Base-by-base conservation (phyloP, 2,329 filamentous ascomycete species). In the Westerdykella sp. region DNA sequence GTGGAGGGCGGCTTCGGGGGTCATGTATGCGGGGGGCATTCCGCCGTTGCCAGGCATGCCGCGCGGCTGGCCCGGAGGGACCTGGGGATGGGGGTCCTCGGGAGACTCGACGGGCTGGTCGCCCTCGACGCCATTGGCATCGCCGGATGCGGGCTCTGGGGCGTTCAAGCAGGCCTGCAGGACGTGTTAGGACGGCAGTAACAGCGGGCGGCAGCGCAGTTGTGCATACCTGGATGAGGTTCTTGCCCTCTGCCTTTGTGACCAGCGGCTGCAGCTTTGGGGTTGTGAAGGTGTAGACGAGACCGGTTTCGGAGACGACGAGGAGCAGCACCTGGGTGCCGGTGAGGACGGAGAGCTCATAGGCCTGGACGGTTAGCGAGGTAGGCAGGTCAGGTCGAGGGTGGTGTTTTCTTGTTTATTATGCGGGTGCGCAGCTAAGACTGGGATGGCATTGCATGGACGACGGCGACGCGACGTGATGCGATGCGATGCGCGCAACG, bases 181-280 rank as follows among this genome's bases (percentile, higher is more conserved):
- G 9, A 18, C 21, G 56, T 40, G 63, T 73, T 55, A 74, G 69
- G 49, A 49, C 48, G 41, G 23, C 42, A 38, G 18, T 44, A 49
- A 46, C 44, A 49, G 37, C 25, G 34, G 21, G 25, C 23, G 34
- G 31, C 28, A 35, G 28, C 30, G 39, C 32, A 40, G 43, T 34
- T 51, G 41, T 45, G 46, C 81, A 53, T 80, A 96, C 93, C 83
- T 98, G 93, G 57, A 98, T 97, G 54, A 98, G 76, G 69, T 98
- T 98, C 80, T 98, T 98, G 73, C 93, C 93, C 73, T 97, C 93
- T 14, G 93, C 85, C 76, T 97, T 97, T 51, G 93, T 98, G 57
- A 97, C 93, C 42, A 98, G 81, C 50, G 93, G 93, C 73, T 97
- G 93, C 44, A 98, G 82, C 76, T 98, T 98, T 15, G 93, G 93